Conservation (phyloP, 78 protist genomes). For the Anaeramoeba ignava region DNA sequence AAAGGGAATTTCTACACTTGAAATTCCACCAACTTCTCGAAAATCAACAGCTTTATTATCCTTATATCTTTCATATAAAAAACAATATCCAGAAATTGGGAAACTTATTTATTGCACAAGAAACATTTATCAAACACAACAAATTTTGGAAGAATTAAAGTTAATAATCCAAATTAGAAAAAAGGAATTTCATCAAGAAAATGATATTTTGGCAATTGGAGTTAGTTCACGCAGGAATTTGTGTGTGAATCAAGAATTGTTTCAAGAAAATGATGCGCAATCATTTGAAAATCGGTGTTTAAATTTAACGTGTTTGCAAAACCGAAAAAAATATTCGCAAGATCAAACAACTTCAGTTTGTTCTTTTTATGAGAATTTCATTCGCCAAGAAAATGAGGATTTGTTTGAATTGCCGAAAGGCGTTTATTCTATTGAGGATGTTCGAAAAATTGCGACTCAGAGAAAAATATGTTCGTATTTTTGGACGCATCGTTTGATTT, state of each 20-base stretch:
- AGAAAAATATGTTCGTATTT: background rate
- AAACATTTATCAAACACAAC: background rate
- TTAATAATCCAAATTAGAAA: background rate
- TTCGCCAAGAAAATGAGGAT: background rate
- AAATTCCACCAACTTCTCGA: background rate
- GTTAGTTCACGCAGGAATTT: background rate
- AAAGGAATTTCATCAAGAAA: background rate
- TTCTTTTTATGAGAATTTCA: background rate
- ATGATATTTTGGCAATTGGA: background rate
- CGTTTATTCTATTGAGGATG: background rate
- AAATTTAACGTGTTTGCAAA: background rate
- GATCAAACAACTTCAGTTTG: background rate
- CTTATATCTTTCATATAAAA: background rate
- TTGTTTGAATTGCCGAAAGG: background rate
- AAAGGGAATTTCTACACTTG: background rate
- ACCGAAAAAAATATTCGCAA: background rate
- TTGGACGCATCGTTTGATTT: background rate
- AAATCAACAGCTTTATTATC: background rate
- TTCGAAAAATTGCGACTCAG: background rate
- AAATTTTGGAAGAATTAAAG: background rate
- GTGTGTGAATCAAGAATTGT: background rate
- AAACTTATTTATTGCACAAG: background rate
- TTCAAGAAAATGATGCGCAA: background rate
- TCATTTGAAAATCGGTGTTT: background rate
- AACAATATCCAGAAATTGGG: background rate